Evolutionary conservation across 345 rosid genomes (phyloP).

Genomic region (Eucalyptus marginata): DNA sequence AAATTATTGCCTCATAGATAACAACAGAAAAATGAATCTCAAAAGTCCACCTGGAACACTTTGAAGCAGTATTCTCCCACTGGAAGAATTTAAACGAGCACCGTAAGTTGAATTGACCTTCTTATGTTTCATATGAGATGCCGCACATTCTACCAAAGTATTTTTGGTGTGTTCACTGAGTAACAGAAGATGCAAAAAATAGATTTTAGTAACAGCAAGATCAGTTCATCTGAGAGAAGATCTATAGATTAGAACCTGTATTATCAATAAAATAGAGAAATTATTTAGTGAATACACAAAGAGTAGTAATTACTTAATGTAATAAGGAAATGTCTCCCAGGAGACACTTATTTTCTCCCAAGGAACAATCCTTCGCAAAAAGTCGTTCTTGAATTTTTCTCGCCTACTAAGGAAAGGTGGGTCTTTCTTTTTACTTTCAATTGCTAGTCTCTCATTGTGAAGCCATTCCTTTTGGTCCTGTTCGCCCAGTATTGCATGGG

Average conservation of each 20-base stretch:
- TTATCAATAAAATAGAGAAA: background rate
- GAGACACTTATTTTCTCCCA: slow-evolving; percentile 92
- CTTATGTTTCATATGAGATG: slow-evolving; percentile 74
- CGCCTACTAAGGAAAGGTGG: slow-evolving; percentile 59
- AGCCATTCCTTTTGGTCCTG: slow-evolving; percentile 98
- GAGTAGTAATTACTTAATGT: slow-evolving; percentile 56
- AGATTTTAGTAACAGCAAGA: background rate
- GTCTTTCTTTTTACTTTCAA: slow-evolving; percentile 71
- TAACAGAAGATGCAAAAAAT: background rate
- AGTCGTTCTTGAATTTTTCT: slow-evolving; percentile 73
- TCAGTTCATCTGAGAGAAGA: background rate
- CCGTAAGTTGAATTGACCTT: slow-evolving; percentile 47
- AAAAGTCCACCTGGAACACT: slow-evolving; percentile 68
- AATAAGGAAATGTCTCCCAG: slow-evolving; percentile 89
- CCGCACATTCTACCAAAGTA: slow-evolving; percentile 73
- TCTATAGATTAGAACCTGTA: background rate
- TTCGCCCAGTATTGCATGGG: slow-evolving; percentile 72
- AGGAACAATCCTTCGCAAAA: slow-evolving; percentile 69
- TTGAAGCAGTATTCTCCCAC: slow-evolving; percentile 87
- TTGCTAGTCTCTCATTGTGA: slow-evolving; percentile 53
- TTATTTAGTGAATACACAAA: background rate
- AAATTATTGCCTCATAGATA: background rate
- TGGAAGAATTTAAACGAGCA: slow-evolving; percentile 69
- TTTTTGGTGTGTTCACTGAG: slow-evolving; percentile 66
- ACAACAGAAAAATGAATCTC: background rate